Evolutionary conservation across 2,329 filamentous ascomycete species (phyloP).

Genomic region (Moelleriella libera): DNA sequence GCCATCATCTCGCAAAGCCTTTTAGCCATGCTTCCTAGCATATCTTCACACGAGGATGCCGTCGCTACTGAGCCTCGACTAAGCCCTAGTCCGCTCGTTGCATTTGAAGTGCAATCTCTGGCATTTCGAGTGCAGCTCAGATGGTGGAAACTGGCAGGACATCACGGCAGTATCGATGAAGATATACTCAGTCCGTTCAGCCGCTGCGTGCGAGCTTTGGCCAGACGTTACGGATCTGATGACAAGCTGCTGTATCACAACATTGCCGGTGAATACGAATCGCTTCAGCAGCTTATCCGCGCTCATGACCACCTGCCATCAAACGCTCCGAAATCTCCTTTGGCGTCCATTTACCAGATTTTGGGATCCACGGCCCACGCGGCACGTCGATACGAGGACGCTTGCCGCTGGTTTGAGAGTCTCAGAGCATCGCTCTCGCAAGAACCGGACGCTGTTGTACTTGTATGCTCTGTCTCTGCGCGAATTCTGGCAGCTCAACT

Average conservation of each 20-base stretch:
- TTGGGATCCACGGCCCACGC: conserved; percentile 35
- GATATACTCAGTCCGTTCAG: conserved; percentile 53
- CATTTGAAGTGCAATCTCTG: conserved; percentile 49
- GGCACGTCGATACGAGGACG: conserved; percentile 31
- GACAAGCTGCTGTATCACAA: conserved; percentile 22
- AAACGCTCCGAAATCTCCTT: conserved; percentile 24
- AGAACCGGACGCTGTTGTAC: conserved; percentile 30
- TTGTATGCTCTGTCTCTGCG: conserved; percentile 36
- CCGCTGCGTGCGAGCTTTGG: conserved; percentile 47
- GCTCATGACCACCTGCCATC: conserved; percentile 18
- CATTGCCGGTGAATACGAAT: conserved; percentile 16
- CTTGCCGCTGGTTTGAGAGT: conserved; percentile 39
- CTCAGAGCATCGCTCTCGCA: conserved; percentile 23
- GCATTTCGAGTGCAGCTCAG: conserved; percentile 46
- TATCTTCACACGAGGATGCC: conserved; percentile 49
- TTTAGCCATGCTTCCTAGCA: conserved; percentile 50
- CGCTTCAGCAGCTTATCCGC: conserved; percentile 18
- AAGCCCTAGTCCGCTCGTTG: conserved; percentile 39
- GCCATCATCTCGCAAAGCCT: conserved; percentile 52
- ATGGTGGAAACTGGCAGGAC: conserved; percentile 51
- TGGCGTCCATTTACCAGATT: conserved; percentile 35
- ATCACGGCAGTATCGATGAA: conserved; percentile 44
- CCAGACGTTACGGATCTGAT: conserved; percentile 31
- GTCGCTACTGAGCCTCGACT: conserved; percentile 36
- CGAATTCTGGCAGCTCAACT: conserved; percentile 40